Conservation (phyloP, 179 eudicot genomes). For the Beta macrorhiza region DNA sequence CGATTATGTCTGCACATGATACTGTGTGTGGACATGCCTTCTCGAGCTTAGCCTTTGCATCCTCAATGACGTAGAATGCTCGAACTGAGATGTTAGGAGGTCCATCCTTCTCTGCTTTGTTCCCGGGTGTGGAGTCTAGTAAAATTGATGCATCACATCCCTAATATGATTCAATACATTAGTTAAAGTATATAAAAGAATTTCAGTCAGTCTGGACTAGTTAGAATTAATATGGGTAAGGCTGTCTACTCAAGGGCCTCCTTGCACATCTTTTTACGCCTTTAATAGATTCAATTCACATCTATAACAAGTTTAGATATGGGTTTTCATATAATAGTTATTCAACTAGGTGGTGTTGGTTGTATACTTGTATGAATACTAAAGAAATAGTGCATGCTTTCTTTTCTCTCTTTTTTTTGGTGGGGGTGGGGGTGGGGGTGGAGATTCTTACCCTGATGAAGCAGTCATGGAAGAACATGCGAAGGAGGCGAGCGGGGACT, state of each 20-base stretch:
- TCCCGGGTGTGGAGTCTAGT: slow-evolving; percentile 56
- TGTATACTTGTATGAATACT: neutral
- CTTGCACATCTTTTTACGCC: neutral
- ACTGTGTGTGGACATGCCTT: slow-evolving; percentile 52
- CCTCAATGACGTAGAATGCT: slow-evolving; percentile 62
- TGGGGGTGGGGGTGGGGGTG: neutral
- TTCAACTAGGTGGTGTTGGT: neutral
- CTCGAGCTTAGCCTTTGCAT: slow-evolving; percentile 66
- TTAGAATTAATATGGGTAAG: neutral
- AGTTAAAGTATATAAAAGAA: neutral
- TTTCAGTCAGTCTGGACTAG: neutral
- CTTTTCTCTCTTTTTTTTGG: neutral
- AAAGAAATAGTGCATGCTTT: neutral
- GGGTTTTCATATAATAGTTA: too few species aligned
- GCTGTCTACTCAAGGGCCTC: too few species aligned
- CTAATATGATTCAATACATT: slow-evolving; percentile 27
- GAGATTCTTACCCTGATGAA: slow-evolving; percentile 54
- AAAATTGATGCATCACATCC: slow-evolving; percentile 74
- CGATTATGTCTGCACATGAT: slow-evolving; percentile 54
- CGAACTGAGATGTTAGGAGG: slow-evolving; percentile 67
- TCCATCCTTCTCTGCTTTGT: slow-evolving; percentile 74
- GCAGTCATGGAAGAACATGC: slow-evolving; percentile 83
- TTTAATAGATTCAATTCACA: too few species aligned
- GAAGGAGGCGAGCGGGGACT: slow-evolving; percentile 65
- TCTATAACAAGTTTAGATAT: too few species aligned